phyloP scores from a whole-genome alignment of 2,329 filamentous ascomycete genomes.

The Colletotrichum sp. region DNA sequence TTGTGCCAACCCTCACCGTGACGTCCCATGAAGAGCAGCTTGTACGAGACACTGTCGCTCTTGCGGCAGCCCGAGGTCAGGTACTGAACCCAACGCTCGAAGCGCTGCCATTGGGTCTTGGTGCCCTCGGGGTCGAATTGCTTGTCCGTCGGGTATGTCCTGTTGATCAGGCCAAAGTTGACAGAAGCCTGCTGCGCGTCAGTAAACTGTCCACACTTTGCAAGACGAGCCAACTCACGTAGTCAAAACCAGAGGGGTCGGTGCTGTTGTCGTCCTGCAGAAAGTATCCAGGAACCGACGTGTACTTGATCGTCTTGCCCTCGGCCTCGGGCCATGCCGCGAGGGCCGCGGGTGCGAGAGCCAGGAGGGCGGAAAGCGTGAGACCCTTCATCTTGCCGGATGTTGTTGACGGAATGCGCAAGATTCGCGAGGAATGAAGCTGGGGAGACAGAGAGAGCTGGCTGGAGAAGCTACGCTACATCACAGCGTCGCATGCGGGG shows the following conservation, averaged over 20 bases:
- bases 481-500: constrained; percentile 3
- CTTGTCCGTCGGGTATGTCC: constrained; percentile 62
- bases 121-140: constrained; percentile 39
- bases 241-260: constrained; percentile 64
- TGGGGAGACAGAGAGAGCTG: not conserved
- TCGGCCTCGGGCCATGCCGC: constrained; percentile 36
- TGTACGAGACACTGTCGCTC: constrained; percentile 60
- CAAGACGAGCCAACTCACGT: constrained; percentile 48
- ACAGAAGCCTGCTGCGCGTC: constrained; percentile 49
- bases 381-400: constrained; percentile 38
- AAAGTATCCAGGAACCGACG: constrained; percentile 66
- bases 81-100: constrained; percentile 59
- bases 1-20: constrained; percentile 74
- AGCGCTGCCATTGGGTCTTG: constrained; percentile 69
- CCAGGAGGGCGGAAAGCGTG: constrained; percentile 31
- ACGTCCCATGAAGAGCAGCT: constrained; percentile 71
- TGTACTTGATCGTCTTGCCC: constrained; percentile 59
- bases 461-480: not conserved
- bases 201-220: not conserved
- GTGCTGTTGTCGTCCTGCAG: constrained; percentile 66
- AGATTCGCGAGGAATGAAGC: not conserved
- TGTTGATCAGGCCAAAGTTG: constrained; percentile 72
- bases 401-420: not conserved
- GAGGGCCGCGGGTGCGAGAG: constrained; percentile 29
- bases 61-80: constrained; percentile 50